A percentile compares a stretch with the other conserved stretches of the same genome.
phyloP scores from a whole-genome alignment of 257 asterid genomes.

The Przewalskia tangutica region DNA sequence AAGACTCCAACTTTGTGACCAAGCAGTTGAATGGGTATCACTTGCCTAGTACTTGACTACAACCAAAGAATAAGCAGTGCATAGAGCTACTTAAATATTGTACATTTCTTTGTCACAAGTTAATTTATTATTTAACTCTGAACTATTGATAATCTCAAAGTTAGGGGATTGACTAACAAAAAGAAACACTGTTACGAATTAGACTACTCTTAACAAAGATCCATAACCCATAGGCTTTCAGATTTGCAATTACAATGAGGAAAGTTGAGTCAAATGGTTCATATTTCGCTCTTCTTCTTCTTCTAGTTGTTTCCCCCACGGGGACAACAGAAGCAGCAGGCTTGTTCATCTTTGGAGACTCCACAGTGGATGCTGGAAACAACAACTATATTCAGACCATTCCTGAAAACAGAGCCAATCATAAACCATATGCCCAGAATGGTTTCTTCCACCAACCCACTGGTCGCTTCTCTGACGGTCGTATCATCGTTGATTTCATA shows the following conservation, averaged over 20 bases:
- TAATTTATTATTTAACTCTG: too few species aligned
- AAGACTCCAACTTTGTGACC: too few species aligned
- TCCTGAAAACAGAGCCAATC: constrained; percentile 38
- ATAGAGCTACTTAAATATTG: background rate
- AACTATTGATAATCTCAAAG: background rate
- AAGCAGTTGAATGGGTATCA: too few species aligned
- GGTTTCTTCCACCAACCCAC: constrained; percentile 39
- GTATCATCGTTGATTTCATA: constrained; percentile 38
- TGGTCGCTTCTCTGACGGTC: constrained; percentile 51
- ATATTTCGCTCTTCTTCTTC: background rate
- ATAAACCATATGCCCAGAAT: constrained; percentile 37
- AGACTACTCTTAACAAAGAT: background rate
- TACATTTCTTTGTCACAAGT: background rate
- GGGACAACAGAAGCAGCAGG: background rate
- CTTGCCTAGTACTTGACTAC: too few species aligned
- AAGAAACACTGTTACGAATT: background rate
- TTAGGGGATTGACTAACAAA: background rate
- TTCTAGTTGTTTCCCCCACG: background rate
- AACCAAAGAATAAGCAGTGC: too few species aligned
- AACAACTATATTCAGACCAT: constrained; percentile 30
- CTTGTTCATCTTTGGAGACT: constrained; percentile 48
- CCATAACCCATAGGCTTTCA: background rate
- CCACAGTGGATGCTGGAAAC: constrained; percentile 41
- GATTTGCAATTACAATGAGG: background rate
- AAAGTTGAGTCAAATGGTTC: background rate